Evolutionary conservation across 192 early-diverging fungal genomes (phyloP).

Genomic region (Spizellomyces punctatus): DNA sequence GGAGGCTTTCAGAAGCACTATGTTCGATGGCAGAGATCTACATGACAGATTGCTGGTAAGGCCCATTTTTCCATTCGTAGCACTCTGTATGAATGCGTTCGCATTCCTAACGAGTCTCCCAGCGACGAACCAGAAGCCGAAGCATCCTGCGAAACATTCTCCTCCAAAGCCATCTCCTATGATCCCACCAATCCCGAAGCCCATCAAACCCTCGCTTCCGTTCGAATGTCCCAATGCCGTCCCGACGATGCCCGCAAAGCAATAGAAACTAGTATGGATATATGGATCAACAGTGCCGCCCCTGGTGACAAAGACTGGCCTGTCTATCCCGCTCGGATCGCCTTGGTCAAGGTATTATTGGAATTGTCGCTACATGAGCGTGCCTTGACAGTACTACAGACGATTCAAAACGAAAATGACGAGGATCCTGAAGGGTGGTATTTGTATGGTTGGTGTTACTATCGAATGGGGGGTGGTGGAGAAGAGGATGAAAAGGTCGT

Average conservation of each 20-base stretch:
- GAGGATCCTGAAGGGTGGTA: slow-evolving; percentile 92
- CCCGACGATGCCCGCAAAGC: slow-evolving; percentile 76
- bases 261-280: slow-evolving; percentile 64
- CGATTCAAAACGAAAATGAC: slow-evolving; percentile 88
- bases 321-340: slow-evolving; percentile 79
- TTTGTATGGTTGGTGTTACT: slow-evolving; percentile 93
- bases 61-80: background rate
- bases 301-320: slow-evolving; percentile 9
- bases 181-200: slow-evolving; percentile 81
- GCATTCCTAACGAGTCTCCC: background rate
- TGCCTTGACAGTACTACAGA: slow-evolving; percentile 80
- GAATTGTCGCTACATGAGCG: slow-evolving; percentile 79
- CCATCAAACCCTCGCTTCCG: slow-evolving; percentile 86
- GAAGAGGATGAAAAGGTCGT: slow-evolving; percentile 53
- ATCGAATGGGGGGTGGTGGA: slow-evolving; percentile 62
- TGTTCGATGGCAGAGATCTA: slow-evolving; percentile 97
- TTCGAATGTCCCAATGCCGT: slow-evolving; percentile 82
- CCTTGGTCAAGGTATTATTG: slow-evolving; percentile 80
- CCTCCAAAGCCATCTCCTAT: slow-evolving; percentile 66
- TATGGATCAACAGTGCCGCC: slow-evolving; percentile 65
- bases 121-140: slow-evolving; percentile 92
- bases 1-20: slow-evolving; percentile 80
- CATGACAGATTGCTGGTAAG: slow-evolving; percentile 96
- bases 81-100: background rate
- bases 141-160: slow-evolving; percentile 73